Base-by-base conservation (phyloP, 768 basidiomycete species). In the Rhodotorula kratochvilovae region DNA sequence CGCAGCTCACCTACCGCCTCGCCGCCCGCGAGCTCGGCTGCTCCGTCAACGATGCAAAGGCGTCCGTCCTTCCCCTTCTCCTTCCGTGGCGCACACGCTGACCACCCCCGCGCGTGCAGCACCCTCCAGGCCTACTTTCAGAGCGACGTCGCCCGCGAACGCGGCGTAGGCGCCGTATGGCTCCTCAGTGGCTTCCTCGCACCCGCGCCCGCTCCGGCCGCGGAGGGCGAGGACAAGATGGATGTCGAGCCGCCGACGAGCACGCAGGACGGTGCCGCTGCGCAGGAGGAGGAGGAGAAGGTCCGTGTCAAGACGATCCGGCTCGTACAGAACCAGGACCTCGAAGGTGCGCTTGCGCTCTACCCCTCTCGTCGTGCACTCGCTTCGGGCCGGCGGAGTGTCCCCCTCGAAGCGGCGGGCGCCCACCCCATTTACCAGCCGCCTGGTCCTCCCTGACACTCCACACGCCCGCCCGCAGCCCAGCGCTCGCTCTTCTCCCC, bases 1-100 rank as follows among this genome's bases (percentile, higher is more conserved):
- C 33, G 31, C 70, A 71, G 70, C 62, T 71, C 29, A 67, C 70
- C 17, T 71, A 71, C 56, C 48, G 70, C 33, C 42, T 71, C 27
- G n/a, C 58, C 10, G 55, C 70, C 16, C 65, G 70, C 50, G 70
- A 71, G 27, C 56, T 67, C 13, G 66, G 70, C n/a, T 6, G 67
- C 33, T 45, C 70, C 1, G 70, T 71, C 46, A 48, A 45, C 17
- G 42, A 71, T 1, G 46, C 70, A 25, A 71, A 71, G 31, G 25
- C 39, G 70, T 71, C 33, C 50, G 69, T 29, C 36, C 29, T 29
- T 27, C 10, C 36, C 42, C n/a, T 6, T n/a, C n/a, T 27, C 33
- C 2, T 27, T 2, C 21, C 33, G 25, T 10, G 43, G 31, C 39
- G 1, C 31, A 0, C 16, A 27, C 35, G 12, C 67, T 56, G 25